A percentile compares a stretch with the other conserved stretches of the same genome.
These are phyloP conservation scores for Chalara sp. DNA, from an alignment of 2,329 filamentous ascomycete species.

Conservation along the genomic window DNA sequence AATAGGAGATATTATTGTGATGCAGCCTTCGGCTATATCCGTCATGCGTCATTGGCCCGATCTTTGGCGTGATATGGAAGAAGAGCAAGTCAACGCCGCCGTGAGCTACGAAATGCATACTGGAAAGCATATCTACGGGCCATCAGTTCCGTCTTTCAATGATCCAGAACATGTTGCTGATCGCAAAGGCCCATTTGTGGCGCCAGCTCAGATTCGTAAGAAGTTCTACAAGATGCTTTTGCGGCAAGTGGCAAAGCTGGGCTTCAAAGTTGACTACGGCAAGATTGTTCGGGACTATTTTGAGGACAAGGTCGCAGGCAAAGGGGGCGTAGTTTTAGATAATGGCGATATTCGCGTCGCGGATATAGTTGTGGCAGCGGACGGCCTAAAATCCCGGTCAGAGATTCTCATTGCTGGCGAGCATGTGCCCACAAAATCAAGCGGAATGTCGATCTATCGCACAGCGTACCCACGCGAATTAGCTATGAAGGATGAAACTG, in stretches of 20 bases:
- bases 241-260: slow-evolving; percentile 39
- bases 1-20: slow-evolving; percentile 38
- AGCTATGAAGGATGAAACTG: neutral
- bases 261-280: slow-evolving; percentile 46
- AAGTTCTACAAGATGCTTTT: slow-evolving; percentile 47
- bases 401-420: slow-evolving; percentile 18
- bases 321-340: slow-evolving; percentile 31
- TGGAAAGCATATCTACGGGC: slow-evolving; percentile 36
- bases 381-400: slow-evolving; percentile 27
- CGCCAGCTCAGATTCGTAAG: slow-evolving; percentile 44
- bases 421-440: slow-evolving; percentile 33
- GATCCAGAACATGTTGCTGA: neutral
- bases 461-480: slow-evolving; percentile 4
- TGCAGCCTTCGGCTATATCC: slow-evolving; percentile 47
- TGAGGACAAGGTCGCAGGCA: slow-evolving; percentile 35
- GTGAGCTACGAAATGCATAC: slow-evolving; percentile 22
- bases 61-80: slow-evolving; percentile 38
- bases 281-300: slow-evolving; percentile 42
- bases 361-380: slow-evolving; percentile 32
- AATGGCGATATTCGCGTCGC: slow-evolving; percentile 35
- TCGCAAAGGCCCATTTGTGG: slow-evolving; percentile 2
- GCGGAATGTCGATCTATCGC: slow-evolving; percentile 33
- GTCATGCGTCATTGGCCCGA: slow-evolving; percentile 46
- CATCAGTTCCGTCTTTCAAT: slow-evolving; percentile 27
- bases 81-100: slow-evolving; percentile 35